Evolutionary conservation across 371 early-diverging fungal genomes (phyloP), one percentile per base, ranked within the genome.

Genomic region (Rhizopus stolonifer): DNA sequence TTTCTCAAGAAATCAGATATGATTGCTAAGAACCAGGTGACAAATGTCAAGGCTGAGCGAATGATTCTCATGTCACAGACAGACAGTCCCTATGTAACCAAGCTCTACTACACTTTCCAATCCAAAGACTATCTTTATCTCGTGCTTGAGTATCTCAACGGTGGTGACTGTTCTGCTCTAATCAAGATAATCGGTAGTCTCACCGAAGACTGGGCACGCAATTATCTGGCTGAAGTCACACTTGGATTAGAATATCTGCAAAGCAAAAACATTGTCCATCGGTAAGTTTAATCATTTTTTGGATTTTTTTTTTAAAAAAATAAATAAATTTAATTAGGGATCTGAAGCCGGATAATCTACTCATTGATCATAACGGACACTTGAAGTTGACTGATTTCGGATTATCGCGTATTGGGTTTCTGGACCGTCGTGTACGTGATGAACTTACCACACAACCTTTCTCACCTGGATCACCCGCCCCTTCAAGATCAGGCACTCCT

Each of bases 361-460:
- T 98, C 19, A 90, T 98, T 57, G 93, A 91, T 60, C 84, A 85
- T 46, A 82, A 85, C 56, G 98, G 98, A 1, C 96, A 96, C 61
- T 65, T 96, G 31, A 95, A 95, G 61, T 71, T 98, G 50, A 94
- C 94, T 4, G 98, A 98, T 58, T 96, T 98, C 82, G 98, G 98
- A 0, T 70, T 96, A 36, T 92, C 95, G 0, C 80, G 90, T 2
- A 87, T 92, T 43, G 92, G 92, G 2, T 92, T 94, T 53, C 74
- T 91, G 19, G 90, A 90, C 17, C 83, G 92, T 14, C 83, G 90
- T 14, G 88, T 88, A 6, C 77, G 82, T 54, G 86, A 77, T 52
- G 80, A 84, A 46, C 54, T 82, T 8, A 62, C 60, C 17, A 53
- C 26, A 19, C 52, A 3, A 39, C 56, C 4, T 21, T 49, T 17